phyloP scores from a whole-genome alignment of 148 eudicot genomes.

The Talinum fruticosum region DNA sequence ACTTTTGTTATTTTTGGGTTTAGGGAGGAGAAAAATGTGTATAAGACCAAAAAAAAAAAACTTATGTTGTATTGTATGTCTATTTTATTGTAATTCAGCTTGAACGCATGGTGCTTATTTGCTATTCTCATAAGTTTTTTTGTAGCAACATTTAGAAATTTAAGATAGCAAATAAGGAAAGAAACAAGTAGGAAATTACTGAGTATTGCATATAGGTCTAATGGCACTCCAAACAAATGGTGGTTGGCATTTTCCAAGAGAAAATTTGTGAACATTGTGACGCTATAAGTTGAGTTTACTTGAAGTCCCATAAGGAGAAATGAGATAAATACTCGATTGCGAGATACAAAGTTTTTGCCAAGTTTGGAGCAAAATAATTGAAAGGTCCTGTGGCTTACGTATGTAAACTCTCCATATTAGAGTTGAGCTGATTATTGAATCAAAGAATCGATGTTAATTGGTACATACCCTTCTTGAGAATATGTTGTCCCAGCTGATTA shows the following conservation, averaged over 20 bases:
- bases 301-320: neutral
- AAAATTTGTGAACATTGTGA: slow-evolving; percentile 74
- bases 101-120: neutral
- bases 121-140: neutral
- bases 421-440: neutral
- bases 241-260: slow-evolving; percentile 97
- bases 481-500: neutral
- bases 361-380: neutral
- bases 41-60: neutral
- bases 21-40: neutral
- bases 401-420: neutral
- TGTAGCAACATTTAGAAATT: no score
- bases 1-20: neutral
- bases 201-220: slow-evolving; percentile 83
- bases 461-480: neutral
- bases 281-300: slow-evolving; percentile 30
- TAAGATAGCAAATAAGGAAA: slow-evolving; percentile 63
- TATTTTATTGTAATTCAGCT: neutral
- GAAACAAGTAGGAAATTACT: slow-evolving; percentile 93
- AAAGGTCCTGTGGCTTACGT: neutral
- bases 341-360: neutral
- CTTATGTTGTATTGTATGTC: slow-evolving; percentile 1
- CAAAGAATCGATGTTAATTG: neutral
- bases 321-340: slow-evolving; percentile 5
- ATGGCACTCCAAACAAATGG: slow-evolving; percentile 97